Base-by-base conservation (phyloP, 768 basidiomycete species). In the Amanita exitialis region DNA sequence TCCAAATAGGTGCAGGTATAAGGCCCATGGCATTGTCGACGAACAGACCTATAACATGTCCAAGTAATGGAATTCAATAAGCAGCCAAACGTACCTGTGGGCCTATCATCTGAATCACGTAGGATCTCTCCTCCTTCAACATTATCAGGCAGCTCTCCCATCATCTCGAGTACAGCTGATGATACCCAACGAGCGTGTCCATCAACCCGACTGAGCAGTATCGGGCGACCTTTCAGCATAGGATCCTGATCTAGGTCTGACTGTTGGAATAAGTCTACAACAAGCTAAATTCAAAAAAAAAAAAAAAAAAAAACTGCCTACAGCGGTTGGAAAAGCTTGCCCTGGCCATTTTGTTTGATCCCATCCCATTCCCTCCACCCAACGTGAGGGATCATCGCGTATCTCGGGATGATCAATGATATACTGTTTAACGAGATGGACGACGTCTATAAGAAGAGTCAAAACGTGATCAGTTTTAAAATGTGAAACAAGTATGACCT, bases 301-400 rank as follows among this genome's bases (percentile, higher is more conserved):
- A n/a, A n/a, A n/a, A n/a, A 34, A 27, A 30, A 34, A 39, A 34
- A 25, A 35, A 36, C 13, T 10, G 61, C 74, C 23, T 58, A 89
- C 90, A 1, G 87, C 82, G 28, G 75, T 80, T 2, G 91, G 91
- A 56, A 90, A 93, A 20, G 71, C 61, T 7, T 69, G 63, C 9
- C 69, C 72, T 6, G 73, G 56, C 87, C 87, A 90, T 52, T 76
- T 73, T 1, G 86, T 95, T 65, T 98, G 92, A 60, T 98, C 90
- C 93, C 94, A 98, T 4, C 94, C 94, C 70, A 86, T 78, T 9
- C 91, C 93, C 57, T 82, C 71, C 37, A 96, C 78, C 90, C 90
- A 96, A 4, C 60, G 67, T 3, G 73, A 67, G 2, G 66, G 69
- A 58, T 87, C 75, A 3, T 72, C 61, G 1, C 68, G 61, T 5